Evolutionary conservation across 352 stramenopile species (phyloP).

Genomic region (Globisporangium alternatum): DNA sequence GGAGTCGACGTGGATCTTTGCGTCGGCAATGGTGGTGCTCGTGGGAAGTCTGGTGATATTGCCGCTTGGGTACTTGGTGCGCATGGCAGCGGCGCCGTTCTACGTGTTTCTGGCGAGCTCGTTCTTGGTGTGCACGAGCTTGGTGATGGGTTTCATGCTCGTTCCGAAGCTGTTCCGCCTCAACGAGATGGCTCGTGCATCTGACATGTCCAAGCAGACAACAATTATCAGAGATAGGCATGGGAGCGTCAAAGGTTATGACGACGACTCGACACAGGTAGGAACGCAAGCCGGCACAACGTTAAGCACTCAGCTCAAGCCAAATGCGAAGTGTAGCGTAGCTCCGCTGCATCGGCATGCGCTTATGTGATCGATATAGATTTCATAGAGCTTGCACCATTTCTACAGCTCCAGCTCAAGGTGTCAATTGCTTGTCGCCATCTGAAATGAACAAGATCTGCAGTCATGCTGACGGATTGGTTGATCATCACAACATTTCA

Average conservation of each 20-base stretch:
- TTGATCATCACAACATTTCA: neutral
- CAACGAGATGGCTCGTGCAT: neutral
- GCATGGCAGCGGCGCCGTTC: slow-evolving; percentile 15
- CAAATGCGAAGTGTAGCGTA: neutral
- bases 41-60: slow-evolving; percentile 21
- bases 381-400: neutral
- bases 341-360: slow-evolving; percentile 3
- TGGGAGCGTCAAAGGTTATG: neutral
- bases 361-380: neutral
- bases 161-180: slow-evolving; percentile 13
- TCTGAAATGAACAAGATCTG: neutral
- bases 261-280: neutral
- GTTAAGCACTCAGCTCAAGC: neutral
- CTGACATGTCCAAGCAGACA: neutral
- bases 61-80: slow-evolving; percentile 25
- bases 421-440: no score
- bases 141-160: slow-evolving; percentile 23
- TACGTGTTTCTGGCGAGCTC: slow-evolving; percentile 17
- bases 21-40: slow-evolving; percentile 22
- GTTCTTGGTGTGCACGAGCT: slow-evolving; percentile 12
- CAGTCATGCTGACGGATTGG: neutral
- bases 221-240: neutral
- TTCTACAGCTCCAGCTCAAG: neutral
- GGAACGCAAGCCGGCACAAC: neutral
- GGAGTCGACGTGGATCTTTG: slow-evolving; percentile 35